Conservation (phyloP, 768 basidiomycete species). For the Hygrocybe punicea region DNA sequence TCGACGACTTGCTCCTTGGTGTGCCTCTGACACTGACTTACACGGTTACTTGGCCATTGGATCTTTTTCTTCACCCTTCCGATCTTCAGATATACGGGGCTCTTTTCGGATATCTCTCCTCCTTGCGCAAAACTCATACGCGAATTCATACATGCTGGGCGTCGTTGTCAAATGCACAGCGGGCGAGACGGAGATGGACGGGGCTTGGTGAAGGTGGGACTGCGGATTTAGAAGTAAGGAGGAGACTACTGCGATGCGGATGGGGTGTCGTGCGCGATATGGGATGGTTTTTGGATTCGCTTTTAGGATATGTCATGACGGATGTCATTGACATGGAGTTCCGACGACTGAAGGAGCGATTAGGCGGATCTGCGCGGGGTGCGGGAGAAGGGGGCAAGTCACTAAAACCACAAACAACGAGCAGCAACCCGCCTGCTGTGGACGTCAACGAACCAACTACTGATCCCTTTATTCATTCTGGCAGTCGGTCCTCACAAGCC, state of each 20-base stretch:
- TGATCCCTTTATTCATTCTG: background rate
- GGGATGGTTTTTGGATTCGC: conserved; percentile 86
- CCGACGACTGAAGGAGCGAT: conserved; percentile 58
- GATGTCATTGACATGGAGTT: conserved; percentile 89
- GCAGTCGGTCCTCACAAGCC: conserved; percentile 2
- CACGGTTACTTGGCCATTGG: conserved; percentile 78
- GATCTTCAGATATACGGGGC: conserved; percentile 73
- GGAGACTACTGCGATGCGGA: conserved; percentile 65
- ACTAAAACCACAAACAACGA: conserved; percentile 2
- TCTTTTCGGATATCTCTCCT: conserved; percentile 79
- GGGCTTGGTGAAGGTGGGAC: conserved; percentile 85
- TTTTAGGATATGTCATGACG: conserved; percentile 83
- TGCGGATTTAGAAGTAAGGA: conserved; percentile 58
- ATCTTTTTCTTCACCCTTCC: conserved; percentile 77
- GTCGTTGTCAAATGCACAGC: conserved; percentile 79
- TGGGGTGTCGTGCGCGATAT: conserved; percentile 88
- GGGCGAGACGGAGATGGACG: conserved; percentile 81
- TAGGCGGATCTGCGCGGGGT: conserved; percentile 37
- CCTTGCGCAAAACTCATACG: conserved; percentile 79
- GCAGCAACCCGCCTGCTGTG: background rate
- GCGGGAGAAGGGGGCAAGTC: conserved; percentile 4
- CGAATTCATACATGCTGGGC: conserved; percentile 81
- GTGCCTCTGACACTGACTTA: conserved; percentile 71
- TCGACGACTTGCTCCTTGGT: conserved; percentile 76
- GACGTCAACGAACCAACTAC: background rate